Evolutionary conservation across 768 basidiomycete species (phyloP).

Genomic region (Naganishia friedmannii): DNA sequence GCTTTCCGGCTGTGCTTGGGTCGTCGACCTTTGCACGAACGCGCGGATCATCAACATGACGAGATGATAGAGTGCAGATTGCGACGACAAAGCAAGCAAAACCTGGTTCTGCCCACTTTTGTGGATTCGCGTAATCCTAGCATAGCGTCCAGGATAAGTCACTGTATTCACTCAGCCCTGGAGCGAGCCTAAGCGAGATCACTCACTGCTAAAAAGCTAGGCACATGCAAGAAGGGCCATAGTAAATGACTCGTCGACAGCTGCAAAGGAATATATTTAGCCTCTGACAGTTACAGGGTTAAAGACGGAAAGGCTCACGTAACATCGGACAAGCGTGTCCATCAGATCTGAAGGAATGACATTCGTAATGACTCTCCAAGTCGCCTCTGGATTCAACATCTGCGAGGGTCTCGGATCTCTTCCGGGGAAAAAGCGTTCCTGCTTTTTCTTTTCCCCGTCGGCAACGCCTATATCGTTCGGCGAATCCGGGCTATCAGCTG

Average conservation of each 20-base stretch:
- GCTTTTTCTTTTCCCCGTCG: slow-evolving; percentile 29
- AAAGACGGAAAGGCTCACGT: slow-evolving; percentile 30
- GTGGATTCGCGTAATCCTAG: slow-evolving; percentile 87
- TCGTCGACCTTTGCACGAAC: slow-evolving; percentile 78
- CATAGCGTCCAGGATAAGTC: neutral
- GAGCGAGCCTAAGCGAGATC: slow-evolving; percentile 40
- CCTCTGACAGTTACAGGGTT: slow-evolving; percentile 28
- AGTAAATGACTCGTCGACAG: slow-evolving; percentile 90
- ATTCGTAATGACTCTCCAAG: slow-evolving; percentile 83
- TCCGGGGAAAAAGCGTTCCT: slow-evolving; percentile 67
- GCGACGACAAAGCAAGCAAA: slow-evolving; percentile 93
- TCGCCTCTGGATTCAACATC: slow-evolving; percentile 72
- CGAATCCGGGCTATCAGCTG: slow-evolving; percentile 12
- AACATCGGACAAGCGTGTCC: slow-evolving; percentile 68
- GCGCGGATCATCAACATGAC: slow-evolving; percentile 87
- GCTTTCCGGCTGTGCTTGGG: slow-evolving; percentile 80
- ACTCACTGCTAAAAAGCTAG: slow-evolving; percentile 72
- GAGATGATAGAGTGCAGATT: slow-evolving; percentile 82
- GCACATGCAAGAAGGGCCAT: slow-evolving; percentile 87
- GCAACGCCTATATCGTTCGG: neutral
- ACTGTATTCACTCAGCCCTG: neutral
- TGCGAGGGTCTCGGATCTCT: slow-evolving; percentile 70
- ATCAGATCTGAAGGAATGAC: slow-evolving; percentile 84
- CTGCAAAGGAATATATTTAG: slow-evolving; percentile 74
- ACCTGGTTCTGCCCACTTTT: slow-evolving; percentile 92